A percentile compares a stretch with the other conserved stretches of the same genome.
Evolutionary conservation across 2,329 filamentous ascomycete genomes (phyloP).

Genomic region (Amauroascus verrucosus): DNA sequence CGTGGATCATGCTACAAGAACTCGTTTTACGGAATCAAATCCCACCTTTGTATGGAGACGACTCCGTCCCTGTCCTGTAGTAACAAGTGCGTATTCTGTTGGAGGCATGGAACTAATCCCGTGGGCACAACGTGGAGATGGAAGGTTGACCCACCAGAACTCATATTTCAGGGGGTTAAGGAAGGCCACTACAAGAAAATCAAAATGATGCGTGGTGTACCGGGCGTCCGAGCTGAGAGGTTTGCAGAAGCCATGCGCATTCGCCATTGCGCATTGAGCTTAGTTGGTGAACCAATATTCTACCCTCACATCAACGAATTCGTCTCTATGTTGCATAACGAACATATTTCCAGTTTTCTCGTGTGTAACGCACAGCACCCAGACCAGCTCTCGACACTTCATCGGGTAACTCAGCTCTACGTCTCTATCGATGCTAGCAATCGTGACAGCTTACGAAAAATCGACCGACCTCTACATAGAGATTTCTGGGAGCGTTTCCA

Average conservation of each 20-base stretch:
- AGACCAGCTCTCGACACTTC: conserved; percentile 69
- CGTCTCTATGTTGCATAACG: conserved; percentile 66
- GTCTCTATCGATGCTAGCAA: conserved; percentile 94
- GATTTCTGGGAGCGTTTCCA: conserved; percentile 98
- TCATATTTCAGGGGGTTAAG: conserved; percentile 86
- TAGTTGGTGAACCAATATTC: conserved; percentile 97
- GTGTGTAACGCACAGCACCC: conserved; percentile 97
- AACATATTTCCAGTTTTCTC: conserved; percentile 85
- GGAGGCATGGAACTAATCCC: conserved; percentile 94
- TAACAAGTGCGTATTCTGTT: conserved; percentile 98
- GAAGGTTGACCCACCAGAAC: conserved; percentile 80
- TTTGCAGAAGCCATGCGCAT: conserved; percentile 91
- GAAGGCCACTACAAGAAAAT: conserved; percentile 93
- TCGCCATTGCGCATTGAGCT: conserved; percentile 77
- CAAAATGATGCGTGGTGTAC: conserved; percentile 89
- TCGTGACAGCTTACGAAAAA: conserved; percentile 72
- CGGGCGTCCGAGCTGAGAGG: conserved; percentile 80
- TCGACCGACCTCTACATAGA: conserved; percentile 83
- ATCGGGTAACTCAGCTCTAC: conserved; percentile 88
- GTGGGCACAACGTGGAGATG: conserved; percentile 96
- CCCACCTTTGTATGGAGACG: conserved; percentile 96
- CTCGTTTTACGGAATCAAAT: conserved; percentile 93
- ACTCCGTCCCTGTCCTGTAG: conserved; percentile 91
- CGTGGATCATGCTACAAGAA: conserved; percentile 96
- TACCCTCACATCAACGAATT: conserved; percentile 97